These are phyloP conservation scores for Tolypocladium guangdongense DNA, from an alignment of 2,329 filamentous ascomycete species.

Conservation along the genomic window DNA sequence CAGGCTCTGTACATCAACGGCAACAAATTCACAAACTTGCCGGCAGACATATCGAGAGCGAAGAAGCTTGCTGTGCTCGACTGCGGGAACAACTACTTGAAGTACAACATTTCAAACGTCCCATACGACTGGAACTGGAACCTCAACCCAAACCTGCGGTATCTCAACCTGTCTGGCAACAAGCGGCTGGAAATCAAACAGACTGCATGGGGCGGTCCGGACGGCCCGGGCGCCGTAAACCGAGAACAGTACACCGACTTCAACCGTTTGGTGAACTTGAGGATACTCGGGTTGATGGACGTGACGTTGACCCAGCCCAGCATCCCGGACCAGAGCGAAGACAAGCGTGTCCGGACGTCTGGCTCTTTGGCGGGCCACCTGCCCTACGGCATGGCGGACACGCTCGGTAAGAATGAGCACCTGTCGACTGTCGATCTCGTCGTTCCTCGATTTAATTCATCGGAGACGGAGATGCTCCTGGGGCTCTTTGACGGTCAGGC, in stretches of 20 bases:
- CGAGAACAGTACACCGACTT: slow-evolving; percentile 74
- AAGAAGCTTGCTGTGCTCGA: slow-evolving; percentile 86
- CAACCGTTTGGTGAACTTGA: slow-evolving; percentile 68
- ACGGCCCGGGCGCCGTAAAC: slow-evolving; percentile 41
- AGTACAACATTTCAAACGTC: slow-evolving; percentile 98
- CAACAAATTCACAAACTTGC: slow-evolving; percentile 95
- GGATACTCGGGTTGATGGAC: slow-evolving; percentile 92
- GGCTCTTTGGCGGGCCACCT: slow-evolving; percentile 86
- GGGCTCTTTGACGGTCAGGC: slow-evolving; percentile 95
- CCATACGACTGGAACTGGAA: slow-evolving; percentile 99
- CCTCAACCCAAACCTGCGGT: slow-evolving; percentile 88
- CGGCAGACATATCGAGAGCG: slow-evolving; percentile 88
- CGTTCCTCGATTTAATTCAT: slow-evolving; percentile 80
- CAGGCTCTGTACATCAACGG: slow-evolving; percentile 91
- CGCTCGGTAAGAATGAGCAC: slow-evolving; percentile 84
- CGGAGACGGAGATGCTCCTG: slow-evolving; percentile 79
- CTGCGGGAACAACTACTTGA: slow-evolving; percentile 87
- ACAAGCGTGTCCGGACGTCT: slow-evolving; percentile 90
- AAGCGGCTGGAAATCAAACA: slow-evolving; percentile 86
- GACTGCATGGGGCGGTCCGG: slow-evolving; percentile 32
- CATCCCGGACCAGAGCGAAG: slow-evolving; percentile 90
- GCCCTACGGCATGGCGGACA: slow-evolving; percentile 96
- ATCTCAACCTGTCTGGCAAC: slow-evolving; percentile 93
- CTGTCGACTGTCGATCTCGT: slow-evolving; percentile 93
- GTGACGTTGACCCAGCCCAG: slow-evolving; percentile 89